Evolutionary conservation across 2,329 filamentous ascomycete species (phyloP).

Genomic region (Rachicladosporium sp.): DNA sequence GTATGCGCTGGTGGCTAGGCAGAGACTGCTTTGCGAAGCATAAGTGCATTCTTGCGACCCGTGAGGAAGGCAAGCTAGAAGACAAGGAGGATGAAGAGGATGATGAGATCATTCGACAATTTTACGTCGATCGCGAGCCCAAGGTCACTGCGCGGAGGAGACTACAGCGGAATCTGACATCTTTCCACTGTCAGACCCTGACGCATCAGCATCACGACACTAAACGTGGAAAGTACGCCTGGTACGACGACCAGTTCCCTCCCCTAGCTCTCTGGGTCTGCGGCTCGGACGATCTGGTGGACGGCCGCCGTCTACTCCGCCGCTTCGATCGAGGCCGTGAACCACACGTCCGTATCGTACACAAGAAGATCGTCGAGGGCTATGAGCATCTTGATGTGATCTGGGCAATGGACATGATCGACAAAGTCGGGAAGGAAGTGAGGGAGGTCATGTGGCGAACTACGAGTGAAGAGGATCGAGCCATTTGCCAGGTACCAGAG

Average conservation of each 20-base stretch:
- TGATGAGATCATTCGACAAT: slow-evolving; percentile 27
- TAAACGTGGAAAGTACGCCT: slow-evolving; percentile 42
- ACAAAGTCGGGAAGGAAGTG: slow-evolving; percentile 71
- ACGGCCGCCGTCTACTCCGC: slow-evolving; percentile 60
- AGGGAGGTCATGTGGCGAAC: slow-evolving; percentile 78
- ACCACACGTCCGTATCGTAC: slow-evolving; percentile 67
- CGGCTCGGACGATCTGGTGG: slow-evolving; percentile 72
- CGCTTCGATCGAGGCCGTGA: slow-evolving; percentile 68
- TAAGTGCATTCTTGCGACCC: slow-evolving; percentile 74
- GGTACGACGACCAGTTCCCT: slow-evolving; percentile 70
- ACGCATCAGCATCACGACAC: slow-evolving; percentile 19
- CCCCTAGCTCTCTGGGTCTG: slow-evolving; percentile 83
- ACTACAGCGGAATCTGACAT: slow-evolving; percentile 19
- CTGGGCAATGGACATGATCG: slow-evolving; percentile 81
- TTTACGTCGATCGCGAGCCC: slow-evolving; percentile 19
- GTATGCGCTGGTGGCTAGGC: slow-evolving; percentile 93
- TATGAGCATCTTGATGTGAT: slow-evolving; percentile 93
- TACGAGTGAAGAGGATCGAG: slow-evolving; percentile 41
- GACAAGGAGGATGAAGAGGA: slow-evolving; percentile 37
- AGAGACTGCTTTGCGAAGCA: slow-evolving; percentile 73
- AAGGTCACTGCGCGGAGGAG: slow-evolving; percentile 15
- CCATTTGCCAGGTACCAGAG: slow-evolving; percentile 49
- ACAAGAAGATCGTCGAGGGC: slow-evolving; percentile 68
- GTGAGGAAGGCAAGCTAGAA: slow-evolving; percentile 54
- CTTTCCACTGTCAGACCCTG: slow-evolving; percentile 17